phyloP scores from a whole-genome alignment of 164 flowering plant species.

The Berberis thunbergii region DNA sequence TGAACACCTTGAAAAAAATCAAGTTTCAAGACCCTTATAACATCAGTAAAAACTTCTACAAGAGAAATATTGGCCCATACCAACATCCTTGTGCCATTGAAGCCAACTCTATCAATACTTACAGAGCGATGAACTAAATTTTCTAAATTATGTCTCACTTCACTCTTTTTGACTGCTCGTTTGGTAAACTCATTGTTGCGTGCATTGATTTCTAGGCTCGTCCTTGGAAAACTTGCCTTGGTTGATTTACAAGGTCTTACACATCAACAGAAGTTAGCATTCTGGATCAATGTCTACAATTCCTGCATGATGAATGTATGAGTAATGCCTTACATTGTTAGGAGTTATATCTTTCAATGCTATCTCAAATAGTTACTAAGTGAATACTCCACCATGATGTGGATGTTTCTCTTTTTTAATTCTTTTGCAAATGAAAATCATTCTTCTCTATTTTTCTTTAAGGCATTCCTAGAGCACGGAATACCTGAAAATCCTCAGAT shows the following conservation, averaged over 20 bases:
- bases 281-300: conserved; percentile 86
- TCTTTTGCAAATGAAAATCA: background rate
- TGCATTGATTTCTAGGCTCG: conserved; percentile 35
- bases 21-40: conserved; percentile 61
- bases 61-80: conserved; percentile 68
- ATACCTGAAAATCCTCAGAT: conserved; percentile 67
- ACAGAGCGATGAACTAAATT: conserved; percentile 28
- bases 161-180: background rate
- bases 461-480: conserved; percentile 78
- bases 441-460: conserved; percentile 13
- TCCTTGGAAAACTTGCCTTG: conserved; percentile 54
- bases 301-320: conserved; percentile 94
- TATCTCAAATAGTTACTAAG: too few species aligned
- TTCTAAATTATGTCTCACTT: background rate
- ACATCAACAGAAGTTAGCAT: conserved; percentile 91
- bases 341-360: background rate
- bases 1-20: conserved; percentile 13
- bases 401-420: background rate
- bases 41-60: conserved; percentile 42
- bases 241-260: conserved; percentile 48
- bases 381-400: background rate
- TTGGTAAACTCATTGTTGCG: background rate
- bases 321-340: background rate
- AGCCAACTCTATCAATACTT: conserved; percentile 37
- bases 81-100: conserved; percentile 40